Evolutionary conservation across 2,329 filamentous ascomycete species (phyloP), one percentile per base, ranked within the genome.

Genomic region (Venturia asperata): DNA sequence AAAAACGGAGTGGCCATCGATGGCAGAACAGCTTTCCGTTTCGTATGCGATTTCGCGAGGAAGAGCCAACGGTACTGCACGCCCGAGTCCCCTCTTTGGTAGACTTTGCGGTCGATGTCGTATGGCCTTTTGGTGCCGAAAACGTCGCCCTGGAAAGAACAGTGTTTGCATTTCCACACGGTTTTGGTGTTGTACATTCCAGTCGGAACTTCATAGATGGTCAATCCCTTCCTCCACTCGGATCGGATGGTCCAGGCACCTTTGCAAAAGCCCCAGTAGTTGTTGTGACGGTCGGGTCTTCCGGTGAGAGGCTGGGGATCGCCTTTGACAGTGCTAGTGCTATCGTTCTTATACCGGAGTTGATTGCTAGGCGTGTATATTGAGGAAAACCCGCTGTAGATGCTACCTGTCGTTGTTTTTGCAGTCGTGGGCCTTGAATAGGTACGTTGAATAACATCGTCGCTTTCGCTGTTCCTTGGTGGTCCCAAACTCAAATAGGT

Each of bases 261-360:
- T 70, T 76, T 76, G 70, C 75, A 77, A 69, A 77, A 77, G 24
- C 75, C 75, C 72, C 73, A 76, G 69, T 76, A 77, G 66, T 73
- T 71, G 67, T 77, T 77, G n/a, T 71, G 70, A 67, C 75, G 76
- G 69, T 72, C 73, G 0, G 75, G 74, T 4, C 75, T 74, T 47
- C 74, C 74, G 21, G 68, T 63, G 69, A 76, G 73, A 69, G 72
- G n/a, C 65, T 43, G 39, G 19, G 56, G 19, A 2, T 56, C 1
- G 41, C 30, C 27, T 30, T 21, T 24, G 27, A 55, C 42, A 39
- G 55, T 63, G 27, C 41, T 27, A 15, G n/a, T 65, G 45, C 55
- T 42, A 19, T 61, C 63, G n/a, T 39, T 56, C 2, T 17, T 19
- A 24, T 24, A 37, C n/a, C 37, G 39, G 52, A 41, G 39, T 15